Conservation (phyloP, 2,329 filamentous ascomycete genomes). For the Trichoderma simmonsii region DNA sequence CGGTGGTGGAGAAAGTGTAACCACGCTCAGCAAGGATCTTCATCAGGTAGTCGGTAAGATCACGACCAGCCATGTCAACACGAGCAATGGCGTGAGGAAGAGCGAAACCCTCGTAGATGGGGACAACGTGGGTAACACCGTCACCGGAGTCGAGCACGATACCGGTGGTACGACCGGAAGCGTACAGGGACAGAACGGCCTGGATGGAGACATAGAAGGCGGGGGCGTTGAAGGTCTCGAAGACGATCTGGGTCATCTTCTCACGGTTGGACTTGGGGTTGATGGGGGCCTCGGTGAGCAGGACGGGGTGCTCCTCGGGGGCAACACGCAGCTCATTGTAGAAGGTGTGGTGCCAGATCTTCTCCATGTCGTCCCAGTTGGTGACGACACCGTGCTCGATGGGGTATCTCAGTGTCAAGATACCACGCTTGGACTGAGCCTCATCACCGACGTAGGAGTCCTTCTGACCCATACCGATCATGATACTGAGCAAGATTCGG, state of each 20-base stretch:
- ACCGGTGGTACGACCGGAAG: conserved; percentile 99
- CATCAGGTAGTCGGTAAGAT: conserved; percentile 99
- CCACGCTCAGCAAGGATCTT: conserved; percentile 99
- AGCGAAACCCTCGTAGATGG: conserved; percentile 99
- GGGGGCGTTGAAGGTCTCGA: conserved; percentile 99
- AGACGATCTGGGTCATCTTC: conserved; percentile 99
- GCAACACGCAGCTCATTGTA: conserved; percentile 99
- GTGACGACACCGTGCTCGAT: conserved; percentile 99
- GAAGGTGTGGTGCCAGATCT: conserved; percentile 99
- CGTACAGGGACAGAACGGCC: conserved; percentile 98
- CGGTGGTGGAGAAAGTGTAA: conserved; percentile 99
- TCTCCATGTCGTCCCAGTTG: conserved; percentile 99
- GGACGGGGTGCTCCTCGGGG: conserved; percentile 98
- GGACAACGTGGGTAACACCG: conserved; percentile 99
- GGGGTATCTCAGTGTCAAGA: conserved; percentile 97
- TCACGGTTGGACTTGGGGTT: conserved; percentile 99
- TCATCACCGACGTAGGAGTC: conserved; percentile 99
- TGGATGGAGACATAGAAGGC: conserved; percentile 99
- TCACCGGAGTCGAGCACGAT: conserved; percentile 99
- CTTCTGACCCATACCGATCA: conserved; percentile 99
- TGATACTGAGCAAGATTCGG: conserved; percentile 68
- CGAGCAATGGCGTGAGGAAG: conserved; percentile 99
- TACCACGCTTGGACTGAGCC: conserved; percentile 99
- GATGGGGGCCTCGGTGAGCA: conserved; percentile 98
- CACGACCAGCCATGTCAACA: conserved; percentile 99